Evolutionary conservation across 2,329 filamentous ascomycete species (phyloP).

Genomic region (Sporothrix inflata): DNA sequence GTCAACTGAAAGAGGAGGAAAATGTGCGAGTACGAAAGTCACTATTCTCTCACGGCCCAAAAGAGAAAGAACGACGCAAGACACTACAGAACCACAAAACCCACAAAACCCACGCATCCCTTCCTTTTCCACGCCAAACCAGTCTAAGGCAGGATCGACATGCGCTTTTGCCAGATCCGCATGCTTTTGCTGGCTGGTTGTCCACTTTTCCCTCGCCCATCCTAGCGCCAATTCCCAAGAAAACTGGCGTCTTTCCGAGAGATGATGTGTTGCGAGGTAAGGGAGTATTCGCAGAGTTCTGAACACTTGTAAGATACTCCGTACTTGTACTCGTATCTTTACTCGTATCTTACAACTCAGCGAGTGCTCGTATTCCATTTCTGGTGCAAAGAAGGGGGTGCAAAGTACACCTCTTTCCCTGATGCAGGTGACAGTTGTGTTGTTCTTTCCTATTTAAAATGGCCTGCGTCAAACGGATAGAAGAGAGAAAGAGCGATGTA

Average conservation of each 20-base stretch:
- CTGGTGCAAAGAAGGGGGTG: background rate
- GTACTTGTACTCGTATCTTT: background rate
- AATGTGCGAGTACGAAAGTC: background rate
- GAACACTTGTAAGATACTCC: background rate
- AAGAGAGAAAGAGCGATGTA: background rate
- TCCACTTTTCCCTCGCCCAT: background rate
- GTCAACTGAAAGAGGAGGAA: background rate
- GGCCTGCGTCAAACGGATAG: background rate
- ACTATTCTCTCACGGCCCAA: background rate
- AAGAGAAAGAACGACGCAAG: constrained; percentile 16
- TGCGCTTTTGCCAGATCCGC: constrained; percentile 20
- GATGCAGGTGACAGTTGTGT: background rate
- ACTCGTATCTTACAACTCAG: background rate
- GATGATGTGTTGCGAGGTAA: background rate
- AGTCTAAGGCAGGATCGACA: constrained; percentile 16
- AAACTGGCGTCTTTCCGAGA: background rate
- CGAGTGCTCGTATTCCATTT: background rate
- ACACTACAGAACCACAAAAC: background rate
- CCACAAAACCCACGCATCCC: background rate
- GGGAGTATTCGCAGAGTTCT: background rate
- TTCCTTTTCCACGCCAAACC: constrained; percentile 1
- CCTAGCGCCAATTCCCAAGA: constrained; percentile 1
- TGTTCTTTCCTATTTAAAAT: background rate
- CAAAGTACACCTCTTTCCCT: background rate
- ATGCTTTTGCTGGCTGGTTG: background rate